phyloP scores from a whole-genome alignment of 2,329 filamentous ascomycete species.

The Beauveria varroae region DNA sequence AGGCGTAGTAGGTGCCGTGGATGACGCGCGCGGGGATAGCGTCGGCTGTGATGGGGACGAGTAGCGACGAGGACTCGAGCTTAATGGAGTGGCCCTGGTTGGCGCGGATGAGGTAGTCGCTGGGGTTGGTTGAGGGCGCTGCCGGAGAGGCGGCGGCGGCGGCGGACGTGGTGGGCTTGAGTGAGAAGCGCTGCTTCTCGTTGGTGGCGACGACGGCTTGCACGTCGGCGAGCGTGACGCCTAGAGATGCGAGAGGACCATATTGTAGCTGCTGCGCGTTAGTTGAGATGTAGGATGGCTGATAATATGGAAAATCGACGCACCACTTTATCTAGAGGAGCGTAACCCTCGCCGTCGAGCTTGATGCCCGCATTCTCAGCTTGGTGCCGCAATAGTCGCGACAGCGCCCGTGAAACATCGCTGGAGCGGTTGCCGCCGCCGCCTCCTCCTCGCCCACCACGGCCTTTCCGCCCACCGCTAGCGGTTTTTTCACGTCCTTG shows the following conservation, averaged over 20 bases:
- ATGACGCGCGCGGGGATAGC: conserved; percentile 63
- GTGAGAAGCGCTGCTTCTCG: conserved; percentile 84
- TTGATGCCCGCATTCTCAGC: conserved; percentile 47
- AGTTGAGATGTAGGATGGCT: not conserved
- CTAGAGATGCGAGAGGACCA: conserved; percentile 56
- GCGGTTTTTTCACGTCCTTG: not conserved
- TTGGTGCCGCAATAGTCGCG: conserved; percentile 48
- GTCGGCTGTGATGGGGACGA: conserved; percentile 54
- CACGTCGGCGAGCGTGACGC: conserved; percentile 71
- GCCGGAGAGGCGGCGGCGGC: conserved; percentile 15
- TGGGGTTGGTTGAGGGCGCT: conserved; percentile 31
- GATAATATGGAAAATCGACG: conserved; percentile 24
- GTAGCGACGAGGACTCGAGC: conserved; percentile 60
- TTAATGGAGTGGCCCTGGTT: conserved; percentile 91
- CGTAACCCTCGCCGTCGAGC: conserved; percentile 54
- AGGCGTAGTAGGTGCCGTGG: conserved; percentile 81
- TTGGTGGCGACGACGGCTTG: conserved; percentile 61
- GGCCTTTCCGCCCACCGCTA: conserved; percentile 15
- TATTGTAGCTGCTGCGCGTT: conserved; percentile 37
- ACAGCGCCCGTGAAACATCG: conserved; percentile 46
- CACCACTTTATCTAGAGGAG: conserved; percentile 50
- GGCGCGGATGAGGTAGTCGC: conserved; percentile 82
- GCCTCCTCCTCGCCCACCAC: conserved; percentile 19
- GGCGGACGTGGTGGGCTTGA: conserved; percentile 42
- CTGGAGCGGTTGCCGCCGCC: conserved; percentile 24